Evolutionary conservation across 495 filamentous ascomycete species (phyloP), one percentile per base, ranked within the genome.

Genomic region (Talaromyces borbonicus): DNA sequence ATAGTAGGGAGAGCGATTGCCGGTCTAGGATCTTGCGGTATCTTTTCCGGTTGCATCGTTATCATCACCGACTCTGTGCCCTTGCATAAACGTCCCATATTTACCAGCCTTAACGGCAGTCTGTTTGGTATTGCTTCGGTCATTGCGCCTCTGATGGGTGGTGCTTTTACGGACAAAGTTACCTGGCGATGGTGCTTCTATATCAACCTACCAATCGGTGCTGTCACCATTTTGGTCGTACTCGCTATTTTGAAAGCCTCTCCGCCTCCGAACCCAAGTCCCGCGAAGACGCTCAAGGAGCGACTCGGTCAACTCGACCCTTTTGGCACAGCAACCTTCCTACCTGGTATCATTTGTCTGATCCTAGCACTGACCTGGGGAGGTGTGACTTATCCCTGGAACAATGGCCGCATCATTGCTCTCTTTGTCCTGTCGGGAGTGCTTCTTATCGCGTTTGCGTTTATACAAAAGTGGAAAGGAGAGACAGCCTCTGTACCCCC

Each of bases 1-100:
- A 84, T 84, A 38, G 52, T 80, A 41, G 80, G 80, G 24, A 71
- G 80, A 22, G 76, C 76, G 8, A 66, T 82, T 23, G 70, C 75
- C n/a, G 81, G 80, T 16, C 23, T 75, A 30, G 79, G 75, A 1
- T 68, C 71, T 0, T 69, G 74, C 0, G 75, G 75, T 0, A 57
- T 78, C 23, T 74, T 74, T 45, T 67, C 62, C 1, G 75, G 75
- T 0, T 58, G 62, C 9, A 71, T 52, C 8, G 40, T 66, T 23
- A 65, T 77, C 48, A 63, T 78, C 29, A 67, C 61, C 19, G 60
- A 71, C 43, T 45, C 60, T 0, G 62, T 68, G 2, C 60, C 62
- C 0, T 63, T 73, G 9, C 57, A 62, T 24, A 69, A 67, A 38
- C 62, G 73, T 14, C 71, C 75, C 1, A 53, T 68, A 3, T 72